phyloP scores from a whole-genome alignment of 2,329 filamentous ascomycete species.

The Colletotrichum neosansevieriae region DNA sequence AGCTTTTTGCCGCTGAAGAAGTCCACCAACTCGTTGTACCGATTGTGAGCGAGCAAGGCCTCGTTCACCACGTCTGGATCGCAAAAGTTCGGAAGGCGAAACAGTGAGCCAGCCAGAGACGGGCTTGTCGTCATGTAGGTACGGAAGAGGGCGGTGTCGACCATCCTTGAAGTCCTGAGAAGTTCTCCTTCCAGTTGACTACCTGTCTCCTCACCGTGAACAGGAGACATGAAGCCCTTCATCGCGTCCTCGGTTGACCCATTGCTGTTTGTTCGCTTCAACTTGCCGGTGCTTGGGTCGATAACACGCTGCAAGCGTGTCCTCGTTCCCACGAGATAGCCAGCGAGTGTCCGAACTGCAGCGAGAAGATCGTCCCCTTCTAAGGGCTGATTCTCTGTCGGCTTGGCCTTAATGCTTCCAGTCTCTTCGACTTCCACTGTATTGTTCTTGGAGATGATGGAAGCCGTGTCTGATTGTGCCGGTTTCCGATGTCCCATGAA shows the following conservation, averaged over 20 bases:
- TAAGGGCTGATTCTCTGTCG: constrained; percentile 63
- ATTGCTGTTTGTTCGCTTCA: constrained; percentile 63
- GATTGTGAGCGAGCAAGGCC: constrained; percentile 86
- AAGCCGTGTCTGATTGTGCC: constrained; percentile 64
- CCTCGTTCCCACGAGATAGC: constrained; percentile 89
- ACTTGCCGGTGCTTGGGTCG: constrained; percentile 71
- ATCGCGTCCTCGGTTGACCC: constrained; percentile 63
- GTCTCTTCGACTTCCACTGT: constrained; percentile 66
- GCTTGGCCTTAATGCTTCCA: constrained; percentile 62
- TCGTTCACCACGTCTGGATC: constrained; percentile 96
- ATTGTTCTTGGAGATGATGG: constrained; percentile 70
- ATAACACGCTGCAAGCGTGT: constrained; percentile 72
- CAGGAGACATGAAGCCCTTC: constrained; percentile 66
- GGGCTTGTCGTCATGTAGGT: constrained; percentile 95
- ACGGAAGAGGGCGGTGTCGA: constrained; percentile 94
- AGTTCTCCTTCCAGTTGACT: constrained; percentile 78
- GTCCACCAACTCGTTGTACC: constrained; percentile 95
- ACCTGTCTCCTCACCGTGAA: constrained; percentile 59
- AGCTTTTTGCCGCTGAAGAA: constrained; percentile 97
- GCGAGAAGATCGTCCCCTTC: constrained; percentile 87
- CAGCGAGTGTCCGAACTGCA: constrained; percentile 85
- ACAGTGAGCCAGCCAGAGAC: constrained; percentile 86
- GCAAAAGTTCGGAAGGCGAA: constrained; percentile 97
- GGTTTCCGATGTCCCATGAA: constrained; percentile 62
- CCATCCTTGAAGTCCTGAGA: constrained; percentile 80